Evolutionary conservation across 2,329 filamentous ascomycete genomes (phyloP).

Genomic region (Epichloe brachyelytri): DNA sequence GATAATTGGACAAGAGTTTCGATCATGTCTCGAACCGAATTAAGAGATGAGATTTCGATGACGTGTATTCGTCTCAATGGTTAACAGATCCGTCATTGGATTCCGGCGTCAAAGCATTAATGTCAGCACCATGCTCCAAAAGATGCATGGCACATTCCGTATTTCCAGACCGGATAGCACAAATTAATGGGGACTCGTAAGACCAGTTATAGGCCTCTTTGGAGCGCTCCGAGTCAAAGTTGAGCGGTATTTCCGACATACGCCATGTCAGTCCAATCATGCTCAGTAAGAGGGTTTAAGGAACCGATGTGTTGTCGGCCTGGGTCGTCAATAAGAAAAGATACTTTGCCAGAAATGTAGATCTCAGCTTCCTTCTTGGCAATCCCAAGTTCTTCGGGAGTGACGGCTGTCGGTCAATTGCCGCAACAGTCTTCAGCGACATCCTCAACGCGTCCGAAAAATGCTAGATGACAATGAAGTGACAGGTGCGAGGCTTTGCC

Average conservation of each 20-base stretch:
- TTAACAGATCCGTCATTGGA: constrained; percentile 24
- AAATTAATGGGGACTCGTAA: constrained; percentile 52
- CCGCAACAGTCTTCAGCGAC: constrained; percentile 74
- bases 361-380: constrained; percentile 60
- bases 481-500: too few species aligned
- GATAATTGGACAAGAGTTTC: constrained; percentile 32
- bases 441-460: constrained; percentile 65
- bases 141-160: constrained; percentile 42
- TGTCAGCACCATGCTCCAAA: constrained; percentile 50
- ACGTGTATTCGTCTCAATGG: constrained; percentile 19
- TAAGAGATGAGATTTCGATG: constrained; percentile 40
- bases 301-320: constrained; percentile 59
- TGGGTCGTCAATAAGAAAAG: constrained; percentile 69
- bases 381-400: constrained; percentile 57
- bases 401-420: constrained; percentile 56
- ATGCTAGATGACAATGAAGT: constrained; percentile 76
- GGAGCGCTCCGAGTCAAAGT: constrained; percentile 45
- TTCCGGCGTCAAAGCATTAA: constrained; percentile 41
- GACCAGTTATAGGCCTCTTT: constrained; percentile 31
- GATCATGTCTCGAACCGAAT: constrained; percentile 42
- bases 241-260: constrained; percentile 69
- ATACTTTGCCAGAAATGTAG: constrained; percentile 61
- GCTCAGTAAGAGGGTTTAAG: constrained; percentile 69
- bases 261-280: constrained; percentile 86
- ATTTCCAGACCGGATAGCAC: constrained; percentile 36